Base-by-base conservation (phyloP, 495 filamentous ascomycete species). In the Trichoderma asperelloides region DNA sequence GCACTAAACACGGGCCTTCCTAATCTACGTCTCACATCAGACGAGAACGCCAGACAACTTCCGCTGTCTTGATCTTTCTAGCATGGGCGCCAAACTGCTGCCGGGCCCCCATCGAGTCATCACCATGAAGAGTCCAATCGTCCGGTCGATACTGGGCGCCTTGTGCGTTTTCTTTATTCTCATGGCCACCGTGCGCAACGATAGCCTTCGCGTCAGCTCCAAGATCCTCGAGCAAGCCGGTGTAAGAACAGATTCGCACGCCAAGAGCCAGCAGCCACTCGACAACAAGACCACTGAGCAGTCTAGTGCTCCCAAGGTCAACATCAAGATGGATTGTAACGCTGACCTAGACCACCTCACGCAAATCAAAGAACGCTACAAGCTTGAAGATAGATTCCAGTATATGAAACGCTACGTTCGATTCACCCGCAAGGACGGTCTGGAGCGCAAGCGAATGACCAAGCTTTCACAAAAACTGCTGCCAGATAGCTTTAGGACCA, bases 321-420 rank as follows among this genome's bases (percentile, higher is more conserved):
- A 65, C 25, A 8, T 27, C 40, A 40, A 65, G 40, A 65, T 79
- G 75, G 72, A 78, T 47, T 85, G 83, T 68, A 72, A 74, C 68
- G 73, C 84, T 65, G 78, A 84, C 69, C 74, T 75, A 51, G 78
- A 72, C 2, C 73, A 75, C 16, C 74, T 84, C 51, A 71, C 68
- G 30, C 67, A 72, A 16, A 72, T 83, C 66, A 76, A 81, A 68
- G 51, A 78, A 16, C 75, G 73, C 65, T 82, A 83, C 74, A 73
- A 77, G 3, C 74, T 85, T 18, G 70, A 76, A 33, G 78, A 80
- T 5, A 74, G 71, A 40, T 81, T 85, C 74, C 78, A 84, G 67
- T 85, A 85, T 70, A 74, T 74, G 21, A 80, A 81, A 70, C 77
- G 83, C 64, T 83, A 84, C 71, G 71, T 84, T 28, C 80, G 78